Conservation (phyloP, 306 rosid species). For the Prunus persica region DNA sequence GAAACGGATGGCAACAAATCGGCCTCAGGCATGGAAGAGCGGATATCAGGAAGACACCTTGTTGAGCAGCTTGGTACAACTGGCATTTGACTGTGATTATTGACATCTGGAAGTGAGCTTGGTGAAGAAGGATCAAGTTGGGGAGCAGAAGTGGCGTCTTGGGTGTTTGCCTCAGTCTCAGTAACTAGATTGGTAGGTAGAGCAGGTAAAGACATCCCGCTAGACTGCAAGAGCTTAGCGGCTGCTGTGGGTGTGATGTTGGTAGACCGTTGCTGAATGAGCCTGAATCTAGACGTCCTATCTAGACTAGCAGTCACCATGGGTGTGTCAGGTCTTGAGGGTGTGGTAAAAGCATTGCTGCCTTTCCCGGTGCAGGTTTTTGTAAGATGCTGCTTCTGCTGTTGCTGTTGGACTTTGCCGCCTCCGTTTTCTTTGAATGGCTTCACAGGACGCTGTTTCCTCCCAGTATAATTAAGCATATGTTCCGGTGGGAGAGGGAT, state of each 20-base stretch:
- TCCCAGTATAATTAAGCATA: constrained; percentile 1
- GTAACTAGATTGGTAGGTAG: constrained; percentile 11
- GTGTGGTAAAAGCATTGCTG: constrained; percentile 35
- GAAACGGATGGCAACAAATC: constrained; percentile 51
- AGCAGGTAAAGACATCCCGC: constrained; percentile 36
- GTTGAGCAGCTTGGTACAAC: neutral
- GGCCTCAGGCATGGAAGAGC: constrained; percentile 45
- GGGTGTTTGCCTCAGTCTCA: constrained; percentile 7
- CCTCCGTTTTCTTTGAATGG: constrained; percentile 56
- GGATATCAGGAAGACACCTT: constrained; percentile 63
- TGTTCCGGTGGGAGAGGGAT: constrained; percentile 37
- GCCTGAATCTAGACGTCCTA: constrained; percentile 50
- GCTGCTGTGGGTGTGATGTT: constrained; percentile 48
- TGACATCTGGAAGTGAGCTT: constrained; percentile 24
- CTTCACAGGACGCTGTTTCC: constrained; percentile 50
- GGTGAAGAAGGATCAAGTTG: neutral
- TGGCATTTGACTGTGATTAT: constrained; percentile 27
- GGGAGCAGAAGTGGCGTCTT: constrained; percentile 17
- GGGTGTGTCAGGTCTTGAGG: constrained; percentile 66
- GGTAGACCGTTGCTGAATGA: constrained; percentile 38
- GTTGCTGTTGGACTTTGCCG: constrained; percentile 1
- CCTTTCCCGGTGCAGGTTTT: constrained; percentile 43
- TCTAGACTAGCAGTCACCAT: constrained; percentile 31
- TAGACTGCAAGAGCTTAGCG: constrained; percentile 55
- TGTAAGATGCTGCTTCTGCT: constrained; percentile 24